Evolutionary conservation across 345 rosid species (phyloP).

Genomic region (Isatis tinctoria): DNA sequence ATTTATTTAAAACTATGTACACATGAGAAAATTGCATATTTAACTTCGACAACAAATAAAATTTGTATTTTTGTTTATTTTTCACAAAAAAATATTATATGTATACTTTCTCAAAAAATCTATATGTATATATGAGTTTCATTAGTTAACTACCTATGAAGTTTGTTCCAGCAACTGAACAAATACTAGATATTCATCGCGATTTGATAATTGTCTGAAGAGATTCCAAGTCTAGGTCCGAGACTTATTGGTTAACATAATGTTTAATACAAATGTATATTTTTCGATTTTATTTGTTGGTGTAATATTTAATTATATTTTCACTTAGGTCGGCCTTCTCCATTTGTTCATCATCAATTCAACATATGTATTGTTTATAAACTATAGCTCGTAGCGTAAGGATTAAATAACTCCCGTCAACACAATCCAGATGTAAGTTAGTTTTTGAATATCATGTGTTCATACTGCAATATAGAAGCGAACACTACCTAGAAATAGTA

Average conservation of each 20-base stretch:
- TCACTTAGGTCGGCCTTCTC: background rate
- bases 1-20: background rate
- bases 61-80: background rate
- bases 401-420: background rate
- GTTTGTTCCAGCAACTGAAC: background rate
- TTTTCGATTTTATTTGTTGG: background rate
- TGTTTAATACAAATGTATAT: background rate
- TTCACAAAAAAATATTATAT: background rate
- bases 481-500: background rate
- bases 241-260: background rate
- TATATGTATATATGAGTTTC: background rate
- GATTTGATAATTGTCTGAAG: background rate
- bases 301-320: background rate
- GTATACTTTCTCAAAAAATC: background rate
- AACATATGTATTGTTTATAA: background rate
- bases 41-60: background rate
- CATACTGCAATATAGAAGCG: constrained; percentile 2
- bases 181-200: background rate
- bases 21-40: background rate
- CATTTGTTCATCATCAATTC: background rate
- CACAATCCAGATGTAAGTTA: constrained; percentile 3
- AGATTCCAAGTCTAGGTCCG: background rate
- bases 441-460: constrained; percentile 9
- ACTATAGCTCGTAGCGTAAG: background rate
- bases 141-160: background rate